phyloP scores from a whole-genome alignment of 495 filamentous ascomycete species.

The Penicillium fimorum region DNA sequence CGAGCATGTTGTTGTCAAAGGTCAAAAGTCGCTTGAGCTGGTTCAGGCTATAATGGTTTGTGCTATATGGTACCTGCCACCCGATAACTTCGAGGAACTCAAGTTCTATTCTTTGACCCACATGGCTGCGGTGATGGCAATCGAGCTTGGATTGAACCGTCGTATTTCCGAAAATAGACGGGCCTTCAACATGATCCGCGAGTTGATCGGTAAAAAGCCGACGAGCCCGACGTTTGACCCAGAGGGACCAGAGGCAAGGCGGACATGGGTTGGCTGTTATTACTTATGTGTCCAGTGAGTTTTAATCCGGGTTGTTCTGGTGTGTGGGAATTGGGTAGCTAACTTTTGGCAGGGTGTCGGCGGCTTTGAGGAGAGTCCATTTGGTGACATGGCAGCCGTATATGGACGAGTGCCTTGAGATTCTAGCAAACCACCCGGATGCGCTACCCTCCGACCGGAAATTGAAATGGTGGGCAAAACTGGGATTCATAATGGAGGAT shows the following conservation, averaged over 20 bases:
- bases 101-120: constrained; percentile 90
- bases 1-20: constrained; percentile 69
- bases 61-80: constrained; percentile 79
- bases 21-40: constrained; percentile 82
- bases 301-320: background rate
- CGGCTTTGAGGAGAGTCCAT: constrained; percentile 78
- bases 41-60: constrained; percentile 75
- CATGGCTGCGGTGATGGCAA: constrained; percentile 77
- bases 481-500: constrained; percentile 80
- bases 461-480: constrained; percentile 71
- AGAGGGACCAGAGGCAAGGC: constrained; percentile 66
- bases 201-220: constrained; percentile 39
- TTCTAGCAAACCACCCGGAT: constrained; percentile 68
- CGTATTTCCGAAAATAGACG: constrained; percentile 26
- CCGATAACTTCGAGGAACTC: constrained; percentile 79
- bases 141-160: constrained; percentile 81
- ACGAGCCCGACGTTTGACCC: constrained; percentile 49
- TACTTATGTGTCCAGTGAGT: constrained; percentile 63
- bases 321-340: constrained; percentile 37
- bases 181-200: constrained; percentile 30
- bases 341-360: constrained; percentile 65
- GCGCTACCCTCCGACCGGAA: constrained; percentile 69
- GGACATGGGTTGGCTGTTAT: constrained; percentile 82
- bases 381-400: constrained; percentile 79
- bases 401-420: constrained; percentile 79